Evolutionary conservation across 2,329 filamentous ascomycete species (phyloP), one percentile per base, ranked within the genome.

Genomic region (Aaosphaeria pasadenensis): DNA sequence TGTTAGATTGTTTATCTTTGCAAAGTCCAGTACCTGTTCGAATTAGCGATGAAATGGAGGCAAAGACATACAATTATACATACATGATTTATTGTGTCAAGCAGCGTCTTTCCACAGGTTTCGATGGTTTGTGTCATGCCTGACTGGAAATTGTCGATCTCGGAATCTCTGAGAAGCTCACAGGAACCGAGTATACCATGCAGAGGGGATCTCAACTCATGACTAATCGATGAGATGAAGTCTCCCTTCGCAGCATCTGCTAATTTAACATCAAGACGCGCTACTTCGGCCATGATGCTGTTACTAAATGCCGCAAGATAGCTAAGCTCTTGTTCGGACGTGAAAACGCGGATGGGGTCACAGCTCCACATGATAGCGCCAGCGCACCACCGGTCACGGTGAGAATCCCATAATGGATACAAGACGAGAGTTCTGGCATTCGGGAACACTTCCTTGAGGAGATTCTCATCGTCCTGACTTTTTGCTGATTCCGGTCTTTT

Each of bases 201-300:
- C 0, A 86, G 67, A 0, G 83, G 83, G 2, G 78, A 82, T 4
- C 83, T 73, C 11, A 86, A 65, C 58, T 86, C 83, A 56, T 86
- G 83, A 3, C 78, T 82, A 5, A 86, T 76, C 1, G 78, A 83
- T 0, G 79, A 78, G 6, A 86, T 74, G 33, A 83, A 78, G 48
- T 84, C 80, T 1, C 77, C 76, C 58, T 83, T 84, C 39, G 80
- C 79, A 42, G 60, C 57, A 43, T 71, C 67, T 11, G 68, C 67
- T 6, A 65, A 47, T 24, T 66, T 67, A n/a, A 67, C 68, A 38
- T 72, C 67, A 5, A 72, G 42, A 11, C 68, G 60, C 39, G 67
- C 63, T 4, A 72, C 60, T 41, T 71, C 70, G 6, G 64, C 64
- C 69, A 71, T 72, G 35, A 69, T 58, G 36, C 64, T 70, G 42